Percentiles rank a stretch among this genome's conserved stretches.
Evolutionary conservation across 163 green algal species (phyloP).

Genomic region (Chlorella variabilis): DNA sequence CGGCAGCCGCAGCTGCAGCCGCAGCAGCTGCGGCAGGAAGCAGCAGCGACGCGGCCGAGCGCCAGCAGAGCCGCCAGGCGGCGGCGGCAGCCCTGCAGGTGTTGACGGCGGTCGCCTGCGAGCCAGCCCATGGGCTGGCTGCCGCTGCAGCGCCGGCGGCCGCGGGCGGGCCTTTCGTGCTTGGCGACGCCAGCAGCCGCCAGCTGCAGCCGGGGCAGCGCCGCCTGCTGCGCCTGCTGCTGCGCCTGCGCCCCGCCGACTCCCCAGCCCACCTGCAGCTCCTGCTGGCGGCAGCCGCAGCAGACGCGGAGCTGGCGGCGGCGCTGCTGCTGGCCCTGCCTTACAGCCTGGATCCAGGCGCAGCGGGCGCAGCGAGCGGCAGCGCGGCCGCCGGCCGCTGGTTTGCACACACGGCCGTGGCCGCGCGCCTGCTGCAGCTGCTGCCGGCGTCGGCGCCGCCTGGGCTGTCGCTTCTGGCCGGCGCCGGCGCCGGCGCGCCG

Average conservation of each 20-base stretch:
- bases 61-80: neutral
- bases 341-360: constrained; percentile 39
- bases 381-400: constrained; percentile 21
- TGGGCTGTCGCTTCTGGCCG: constrained; percentile 8
- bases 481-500: neutral
- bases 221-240: constrained; percentile 49
- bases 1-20: neutral
- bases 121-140: constrained; percentile 40
- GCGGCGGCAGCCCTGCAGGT: constrained; percentile 10
- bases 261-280: constrained; percentile 36
- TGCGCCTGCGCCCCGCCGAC: constrained; percentile 28
- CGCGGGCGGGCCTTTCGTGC: neutral
- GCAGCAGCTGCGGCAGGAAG: no score
- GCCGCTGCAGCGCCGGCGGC: neutral
- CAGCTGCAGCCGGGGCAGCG: constrained; percentile 39
- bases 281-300: neutral
- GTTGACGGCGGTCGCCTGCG: constrained; percentile 6
- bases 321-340: constrained; percentile 31
- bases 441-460: neutral
- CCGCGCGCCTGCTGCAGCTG: constrained; percentile 29
- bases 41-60: neutral
- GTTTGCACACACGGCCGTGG: constrained; percentile 25
- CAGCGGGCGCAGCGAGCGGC: neutral
- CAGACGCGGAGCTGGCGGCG: constrained; percentile 33
- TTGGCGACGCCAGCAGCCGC: neutral